Evolutionary conservation across 169 alveolate genomes (phyloP).

Genomic region (Ophryocystis elektroscirrha): DNA sequence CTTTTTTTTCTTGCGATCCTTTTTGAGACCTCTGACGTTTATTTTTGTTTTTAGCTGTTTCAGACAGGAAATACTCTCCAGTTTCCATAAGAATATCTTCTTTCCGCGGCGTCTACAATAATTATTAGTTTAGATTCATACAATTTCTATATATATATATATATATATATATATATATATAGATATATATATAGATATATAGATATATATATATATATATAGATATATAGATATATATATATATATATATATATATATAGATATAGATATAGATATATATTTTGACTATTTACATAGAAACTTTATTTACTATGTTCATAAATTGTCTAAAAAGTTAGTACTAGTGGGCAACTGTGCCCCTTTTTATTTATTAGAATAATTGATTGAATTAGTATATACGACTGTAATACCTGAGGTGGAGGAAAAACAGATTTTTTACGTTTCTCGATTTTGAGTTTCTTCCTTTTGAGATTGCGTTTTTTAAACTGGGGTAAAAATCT

Average conservation of each 20-base stretch:
- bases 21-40: neutral
- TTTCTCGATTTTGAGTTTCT: constrained; percentile 31
- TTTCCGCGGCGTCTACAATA: constrained; percentile 67
- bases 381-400: constrained; percentile 7
- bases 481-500: constrained; percentile 90
- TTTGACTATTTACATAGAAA: neutral
- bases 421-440: constrained; percentile 70
- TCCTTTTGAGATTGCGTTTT: constrained; percentile 64
- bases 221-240: too few species aligned
- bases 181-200: too few species aligned
- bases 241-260: too few species aligned
- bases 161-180: too few species aligned
- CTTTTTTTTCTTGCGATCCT: neutral
- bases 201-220: too few species aligned
- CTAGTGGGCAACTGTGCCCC: constrained; percentile 4
- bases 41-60: constrained; percentile 5
- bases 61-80: constrained; percentile 81
- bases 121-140: neutral
- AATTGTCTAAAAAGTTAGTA: neutral
- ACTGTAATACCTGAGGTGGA: constrained; percentile 49
- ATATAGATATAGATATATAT: too few species aligned
- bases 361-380: neutral
- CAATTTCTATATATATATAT: neutral
- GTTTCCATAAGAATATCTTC: constrained; percentile 84
- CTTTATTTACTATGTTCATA: neutral